Base-by-base conservation (phyloP, 768 basidiomycete genomes). In the Calocybe cyanea region DNA sequence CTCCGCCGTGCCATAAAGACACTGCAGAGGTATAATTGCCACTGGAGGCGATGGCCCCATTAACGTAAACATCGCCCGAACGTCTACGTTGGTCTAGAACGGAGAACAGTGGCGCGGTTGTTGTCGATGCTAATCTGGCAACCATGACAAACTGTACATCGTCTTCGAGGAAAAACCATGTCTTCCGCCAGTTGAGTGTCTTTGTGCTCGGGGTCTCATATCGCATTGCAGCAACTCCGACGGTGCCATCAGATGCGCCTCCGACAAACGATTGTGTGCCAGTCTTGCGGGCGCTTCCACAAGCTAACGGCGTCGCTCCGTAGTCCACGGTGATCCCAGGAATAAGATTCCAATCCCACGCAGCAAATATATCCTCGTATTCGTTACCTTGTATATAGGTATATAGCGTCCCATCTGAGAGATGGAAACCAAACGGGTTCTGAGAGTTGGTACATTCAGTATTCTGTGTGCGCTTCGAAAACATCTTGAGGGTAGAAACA, bases 331-430 rank as follows among this genome's bases (percentile, higher is more conserved):
- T 87, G 30, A 69, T 86, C 0, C 86, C 86, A 8, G 86, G 85
- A 23, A 89, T 77, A 4, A 84, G 70, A 52, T 86, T 78, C 86
- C 86, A 89, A 59, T 89, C 83, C 85, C 85, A 85, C 2, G 79
- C 70, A 1, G 81, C 84, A 2, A 77, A 66, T 18, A 85, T 87
- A 55, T 87, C 83, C 56, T 85, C 81, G 55, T 87, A 87, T 60
- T 87, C 86, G 55, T 77, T 64, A 7, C 86, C 86, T 35, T 65
- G 63, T 18, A 83, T 54, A 60, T 87, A 85, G 1, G 80, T 86
- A 59, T 81, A 81, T 7, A 79, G 59, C 0, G 73, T 72, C 1
- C 85, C 85, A 44, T 86, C 82, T 2, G 83, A 71, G 3, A 89
- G 68, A 53, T 89, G 86, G 65, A 86, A 85, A 3, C 83, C 84